Base-by-base conservation (phyloP, 305 asterid species). In the Stenogyne calaminthoides region DNA sequence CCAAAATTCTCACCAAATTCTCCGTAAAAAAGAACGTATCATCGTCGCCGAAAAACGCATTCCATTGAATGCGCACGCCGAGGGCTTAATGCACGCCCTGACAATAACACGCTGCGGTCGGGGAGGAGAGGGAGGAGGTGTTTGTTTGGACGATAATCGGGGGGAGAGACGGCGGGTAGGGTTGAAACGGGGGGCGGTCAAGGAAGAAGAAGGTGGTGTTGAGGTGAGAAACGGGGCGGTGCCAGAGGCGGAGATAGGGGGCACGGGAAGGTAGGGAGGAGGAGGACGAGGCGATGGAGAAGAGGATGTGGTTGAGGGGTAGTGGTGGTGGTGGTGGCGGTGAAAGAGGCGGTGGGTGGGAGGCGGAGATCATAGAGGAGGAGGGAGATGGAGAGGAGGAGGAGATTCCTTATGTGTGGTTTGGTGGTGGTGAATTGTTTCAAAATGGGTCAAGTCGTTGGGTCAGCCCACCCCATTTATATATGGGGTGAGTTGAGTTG, bases 41-140 rank as follows among this genome's bases (percentile, higher is more conserved):
- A 25, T 92, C 98, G 71, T 88, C 96, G 5, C 96, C 87, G 66
- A 92, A 90, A 18, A 88, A n/a, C n/a, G n/a, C 81, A 67, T 85
- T 88, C 96, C 96, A 92, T 9, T 55, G 59, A 39, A 83, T 66
- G 11, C 83, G 83, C 9, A 85, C 71, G 46, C 76, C 16, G 7
- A 85, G 86, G 51, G 72, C 78, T n/a, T n/a, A n/a, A n/a, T n/a
- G n/a, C n/a, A n/a, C n/a, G n/a, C n/a, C n/a, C n/a, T n/a, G n/a
- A n/a, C n/a, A n/a, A n/a, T n/a, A n/a, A n/a, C n/a, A n/a, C n/a
- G n/a, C n/a, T n/a, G 56, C 97, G 92, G 75, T 83, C 87, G 59
- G 95, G 7, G 86, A 19, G 22, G 84, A 73, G 71, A 78, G 78
- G 76, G 87, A 71, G 2, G 91, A 77, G 78, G 82, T 55, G 51